Conservation (phyloP, 345 rosid species). For the Anacardium occidentale region DNA sequence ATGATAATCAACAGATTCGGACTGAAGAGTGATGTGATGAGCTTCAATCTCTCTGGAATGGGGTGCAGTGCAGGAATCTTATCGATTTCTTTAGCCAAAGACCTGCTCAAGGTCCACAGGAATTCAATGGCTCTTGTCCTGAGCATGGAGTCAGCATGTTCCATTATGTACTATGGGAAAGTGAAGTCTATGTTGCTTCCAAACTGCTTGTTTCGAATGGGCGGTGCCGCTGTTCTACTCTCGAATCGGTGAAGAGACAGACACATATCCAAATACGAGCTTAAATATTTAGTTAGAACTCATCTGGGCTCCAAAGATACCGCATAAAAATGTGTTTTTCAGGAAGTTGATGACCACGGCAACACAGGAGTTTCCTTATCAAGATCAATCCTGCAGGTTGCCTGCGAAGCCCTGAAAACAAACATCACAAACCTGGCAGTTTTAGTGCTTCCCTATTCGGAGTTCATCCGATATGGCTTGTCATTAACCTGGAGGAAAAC, state of each 20-base stretch:
- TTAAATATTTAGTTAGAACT: constrained; percentile 32
- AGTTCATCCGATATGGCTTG: constrained; percentile 10
- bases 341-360: constrained; percentile 30
- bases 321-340: constrained; percentile 29
- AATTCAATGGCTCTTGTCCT: constrained; percentile 30
- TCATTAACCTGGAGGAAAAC: constrained; percentile 6
- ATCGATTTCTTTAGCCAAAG: constrained; percentile 26
- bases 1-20: constrained; percentile 31
- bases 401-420: constrained; percentile 20
- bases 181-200: constrained; percentile 38
- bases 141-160: constrained; percentile 32
- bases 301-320: constrained; percentile 30
- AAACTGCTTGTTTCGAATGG: constrained; percentile 38
- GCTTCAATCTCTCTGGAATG: constrained; percentile 43
- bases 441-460: constrained; percentile 24
- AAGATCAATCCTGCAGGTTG: constrained; percentile 20
- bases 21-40: constrained; percentile 31
- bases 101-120: constrained; percentile 27
- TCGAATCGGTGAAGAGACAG: constrained; percentile 25
- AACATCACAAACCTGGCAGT: constrained; percentile 21
- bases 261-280: constrained; percentile 22
- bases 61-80: constrained; percentile 43
- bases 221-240: constrained; percentile 37
- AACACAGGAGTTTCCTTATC: constrained; percentile 24
- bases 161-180: constrained; percentile 34